These are phyloP conservation scores for Rhododendron ferrugineum DNA, from an alignment of 148 eudicot species.

Conservation along the genomic window DNA sequence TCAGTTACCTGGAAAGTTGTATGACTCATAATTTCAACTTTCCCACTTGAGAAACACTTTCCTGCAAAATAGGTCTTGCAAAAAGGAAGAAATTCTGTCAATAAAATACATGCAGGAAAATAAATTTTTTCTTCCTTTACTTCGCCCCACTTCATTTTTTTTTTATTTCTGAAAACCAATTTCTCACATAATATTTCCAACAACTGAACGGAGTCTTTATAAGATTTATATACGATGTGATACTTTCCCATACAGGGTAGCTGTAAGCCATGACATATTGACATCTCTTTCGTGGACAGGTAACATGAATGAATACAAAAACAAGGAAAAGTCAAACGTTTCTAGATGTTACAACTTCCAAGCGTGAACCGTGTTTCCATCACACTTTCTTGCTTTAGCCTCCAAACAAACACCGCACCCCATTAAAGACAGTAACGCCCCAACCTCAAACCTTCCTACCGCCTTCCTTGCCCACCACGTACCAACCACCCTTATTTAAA, in stretches of 20 bases:
- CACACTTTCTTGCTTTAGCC: background rate
- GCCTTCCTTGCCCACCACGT: background rate
- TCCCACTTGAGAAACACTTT: no score
- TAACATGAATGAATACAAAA: background rate
- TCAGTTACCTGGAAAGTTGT: no score
- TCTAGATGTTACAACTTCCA: background rate
- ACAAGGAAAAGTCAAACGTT: background rate
- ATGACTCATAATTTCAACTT: no score
- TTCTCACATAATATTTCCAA: no score
- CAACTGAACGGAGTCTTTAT: no score
- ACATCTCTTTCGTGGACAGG: background rate
- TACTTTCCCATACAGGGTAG: background rate
- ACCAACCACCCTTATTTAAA: constrained; percentile 1
- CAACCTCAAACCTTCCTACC: background rate
- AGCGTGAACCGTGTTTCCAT: background rate
- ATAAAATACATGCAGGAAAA: no score
- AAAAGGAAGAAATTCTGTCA: no score
- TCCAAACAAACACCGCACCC: background rate
- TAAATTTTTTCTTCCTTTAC: no score
- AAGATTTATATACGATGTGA: background rate
- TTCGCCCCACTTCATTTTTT: no score
- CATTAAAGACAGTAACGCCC: background rate
- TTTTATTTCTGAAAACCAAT: no score
- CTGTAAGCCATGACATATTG: background rate
- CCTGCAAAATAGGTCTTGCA: no score